A percentile compares a stretch with the other conserved stretches of the same genome.
Conservation (phyloP, 2,329 filamentous ascomycete species). For the Sporothrix protearum region DNA sequence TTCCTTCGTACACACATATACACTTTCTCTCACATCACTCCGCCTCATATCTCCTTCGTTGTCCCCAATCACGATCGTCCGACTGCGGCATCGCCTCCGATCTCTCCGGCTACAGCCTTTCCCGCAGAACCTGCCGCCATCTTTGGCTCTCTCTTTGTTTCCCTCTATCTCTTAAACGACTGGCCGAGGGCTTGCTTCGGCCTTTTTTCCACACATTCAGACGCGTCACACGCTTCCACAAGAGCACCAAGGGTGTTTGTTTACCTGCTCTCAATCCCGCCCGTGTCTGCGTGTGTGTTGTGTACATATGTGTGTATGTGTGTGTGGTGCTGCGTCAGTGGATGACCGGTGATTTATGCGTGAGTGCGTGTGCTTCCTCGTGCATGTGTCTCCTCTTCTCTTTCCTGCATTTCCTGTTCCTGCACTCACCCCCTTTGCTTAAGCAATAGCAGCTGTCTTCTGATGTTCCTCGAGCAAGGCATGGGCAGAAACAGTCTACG, state of each 20-base stretch:
- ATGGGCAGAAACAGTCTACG: not conserved
- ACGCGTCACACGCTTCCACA: not conserved
- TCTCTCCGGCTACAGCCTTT: not conserved
- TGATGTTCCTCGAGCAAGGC: not conserved
- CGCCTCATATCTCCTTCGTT: not conserved
- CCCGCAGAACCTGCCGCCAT: not conserved
- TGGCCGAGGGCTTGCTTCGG: not conserved
- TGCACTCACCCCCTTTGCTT: no score
- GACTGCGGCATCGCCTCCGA: not conserved
- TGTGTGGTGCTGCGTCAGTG: not conserved
- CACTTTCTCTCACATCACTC: not conserved
- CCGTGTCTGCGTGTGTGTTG: not conserved
- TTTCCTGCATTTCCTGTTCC: not conserved
- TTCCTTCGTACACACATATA: not conserved
- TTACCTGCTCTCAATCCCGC: not conserved
- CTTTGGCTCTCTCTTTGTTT: not conserved
- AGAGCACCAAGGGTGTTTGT: not conserved
- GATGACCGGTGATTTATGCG: not conserved
- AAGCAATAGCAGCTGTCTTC: not conserved
- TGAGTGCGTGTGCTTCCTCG: not conserved
- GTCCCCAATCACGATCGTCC: not conserved
- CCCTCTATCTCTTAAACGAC: not conserved
- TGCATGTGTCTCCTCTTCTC: conserved; percentile 1
- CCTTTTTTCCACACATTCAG: not conserved
- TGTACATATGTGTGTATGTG: conserved; percentile 8